Percentiles rank a stretch among this genome's conserved stretches.
Evolutionary conservation across 2,329 filamentous ascomycete species (phyloP).

Genomic region (Cladosporium sp.): DNA sequence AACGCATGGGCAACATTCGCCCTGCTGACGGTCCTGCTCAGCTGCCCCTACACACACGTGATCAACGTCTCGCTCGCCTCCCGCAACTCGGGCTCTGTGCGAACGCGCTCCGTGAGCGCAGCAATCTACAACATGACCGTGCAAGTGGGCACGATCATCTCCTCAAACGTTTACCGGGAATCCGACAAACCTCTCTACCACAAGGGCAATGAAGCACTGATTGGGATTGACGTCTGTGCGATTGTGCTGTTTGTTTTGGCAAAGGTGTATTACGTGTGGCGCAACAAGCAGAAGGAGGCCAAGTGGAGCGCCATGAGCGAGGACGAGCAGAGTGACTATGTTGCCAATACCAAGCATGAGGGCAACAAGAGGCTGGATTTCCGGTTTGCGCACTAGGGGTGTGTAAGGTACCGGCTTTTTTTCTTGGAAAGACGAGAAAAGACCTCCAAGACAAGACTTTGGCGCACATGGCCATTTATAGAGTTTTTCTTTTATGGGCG

Average conservation of each 20-base stretch:
- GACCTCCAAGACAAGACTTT: too few relatives aligned
- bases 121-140: conserved; percentile 43
- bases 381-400: conserved; percentile 30
- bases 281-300: conserved; percentile 36
- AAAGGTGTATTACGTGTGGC: conserved; percentile 50
- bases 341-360: conserved; percentile 35
- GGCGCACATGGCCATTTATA: too few relatives aligned
- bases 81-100: conserved; percentile 36
- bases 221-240: conserved; percentile 47
- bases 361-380: conserved; percentile 39
- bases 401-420: too few relatives aligned
- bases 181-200: conserved; percentile 43
- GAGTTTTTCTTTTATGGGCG: too few relatives aligned
- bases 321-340: conserved; percentile 47
- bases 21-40: conserved; percentile 35
- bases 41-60: conserved; percentile 46
- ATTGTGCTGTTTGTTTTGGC: conserved; percentile 48
- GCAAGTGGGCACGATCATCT: conserved; percentile 42
- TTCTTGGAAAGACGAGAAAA: too few relatives aligned
- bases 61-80: conserved; percentile 38
- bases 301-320: conserved; percentile 45
- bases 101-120: conserved; percentile 36
- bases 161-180: conserved; percentile 43
- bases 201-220: conserved; percentile 42
- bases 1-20: conserved; percentile 35